Evolutionary conservation across 106 monocot genomes (phyloP), one percentile per base, ranked within the genome.

Genomic region (Xerophyta viscosa): DNA sequence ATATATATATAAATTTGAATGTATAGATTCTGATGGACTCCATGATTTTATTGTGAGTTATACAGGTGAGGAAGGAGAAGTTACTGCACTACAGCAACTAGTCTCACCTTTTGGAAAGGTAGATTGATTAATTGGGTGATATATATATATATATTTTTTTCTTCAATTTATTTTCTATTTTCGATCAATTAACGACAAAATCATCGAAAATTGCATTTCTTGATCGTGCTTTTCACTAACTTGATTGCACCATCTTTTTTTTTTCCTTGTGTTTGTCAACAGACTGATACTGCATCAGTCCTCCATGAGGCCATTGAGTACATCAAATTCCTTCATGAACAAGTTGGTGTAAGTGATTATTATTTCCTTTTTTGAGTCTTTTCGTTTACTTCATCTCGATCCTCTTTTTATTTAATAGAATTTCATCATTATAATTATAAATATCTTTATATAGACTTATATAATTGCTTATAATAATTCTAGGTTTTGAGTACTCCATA

Each of bases 231-330:
- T 14, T 28, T 56, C 31, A 39, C n/a, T 48, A 48, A 19, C 22
- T 55, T 13, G 42, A 61, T 52, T 23, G 18, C 19, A 13, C 28
- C 33, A 4, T 6, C 4, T 30, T n/a, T n/a, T n/a, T n/a, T n/a
- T n/a, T n/a, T n/a, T n/a, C n/a, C n/a, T n/a, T n/a, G n/a, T n/a
- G 4, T 50, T 37, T 37, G 6, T 29, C 33, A 23, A 18, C 76
- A 89, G 88, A 89, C 88, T 17, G 88, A 89, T 71, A 89, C 88
- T 1, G 83, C 88, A 56, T 89, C 88, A 20, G 88, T 89, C 36
- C 83, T 89, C 27, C 69, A 76, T 30, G 88, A 89, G 51, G 83
- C 83, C 41, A 83, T 89, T 29, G 79, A 80, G 14, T 89, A 89
- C 63, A 89, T 89, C 54, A 89, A 89, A 65, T 89, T 77, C 68